Percentiles rank a stretch among this genome's conserved stretches.
These are phyloP conservation scores for Ascosphaera pollenicola DNA, from an alignment of 2,329 filamentous ascomycete species.

Conservation along the genomic window DNA sequence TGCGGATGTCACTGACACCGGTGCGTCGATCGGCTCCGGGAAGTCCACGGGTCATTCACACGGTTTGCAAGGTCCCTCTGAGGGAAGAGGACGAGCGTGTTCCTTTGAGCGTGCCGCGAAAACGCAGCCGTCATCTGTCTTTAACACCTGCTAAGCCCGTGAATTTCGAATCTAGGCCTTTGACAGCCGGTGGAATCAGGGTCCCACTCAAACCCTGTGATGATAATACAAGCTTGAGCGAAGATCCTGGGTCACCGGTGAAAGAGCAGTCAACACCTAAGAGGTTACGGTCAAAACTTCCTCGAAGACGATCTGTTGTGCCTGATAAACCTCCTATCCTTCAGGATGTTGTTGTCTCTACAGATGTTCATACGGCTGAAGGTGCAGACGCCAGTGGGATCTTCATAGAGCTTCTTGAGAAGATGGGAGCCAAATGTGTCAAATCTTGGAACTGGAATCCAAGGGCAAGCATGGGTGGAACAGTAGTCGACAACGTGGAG, in stretches of 20 bases:
- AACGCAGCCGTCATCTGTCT: constrained; percentile 30
- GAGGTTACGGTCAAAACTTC: constrained; percentile 10
- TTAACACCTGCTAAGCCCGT: constrained; percentile 17
- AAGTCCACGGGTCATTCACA: constrained; percentile 37
- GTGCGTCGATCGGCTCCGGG: not conserved
- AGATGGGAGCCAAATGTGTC: constrained; percentile 64
- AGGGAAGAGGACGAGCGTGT: constrained; percentile 38
- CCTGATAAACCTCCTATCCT: constrained; percentile 23
- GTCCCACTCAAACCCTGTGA: constrained; percentile 3
- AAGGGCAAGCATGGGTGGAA: constrained; percentile 15
- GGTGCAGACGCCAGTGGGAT: constrained; percentile 62
- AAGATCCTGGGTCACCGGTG: constrained; percentile 2
- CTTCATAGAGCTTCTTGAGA: constrained; percentile 54
- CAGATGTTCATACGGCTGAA: constrained; percentile 66
- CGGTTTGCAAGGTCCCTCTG: constrained; percentile 55
- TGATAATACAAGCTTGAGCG: constrained; percentile 1
- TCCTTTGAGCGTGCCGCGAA: constrained; percentile 22
- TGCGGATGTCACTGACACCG: not conserved
- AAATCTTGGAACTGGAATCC: constrained; percentile 58
- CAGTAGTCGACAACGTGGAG: constrained; percentile 11
- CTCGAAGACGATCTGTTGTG: constrained; percentile 8
- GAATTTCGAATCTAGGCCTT: constrained; percentile 10
- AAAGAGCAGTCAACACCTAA: constrained; percentile 5
- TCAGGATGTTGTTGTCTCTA: constrained; percentile 53
- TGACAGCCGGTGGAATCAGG: constrained; percentile 6